phyloP scores from a whole-genome alignment of 192 early-diverging fungal species.

The Coemansia sp. region DNA sequence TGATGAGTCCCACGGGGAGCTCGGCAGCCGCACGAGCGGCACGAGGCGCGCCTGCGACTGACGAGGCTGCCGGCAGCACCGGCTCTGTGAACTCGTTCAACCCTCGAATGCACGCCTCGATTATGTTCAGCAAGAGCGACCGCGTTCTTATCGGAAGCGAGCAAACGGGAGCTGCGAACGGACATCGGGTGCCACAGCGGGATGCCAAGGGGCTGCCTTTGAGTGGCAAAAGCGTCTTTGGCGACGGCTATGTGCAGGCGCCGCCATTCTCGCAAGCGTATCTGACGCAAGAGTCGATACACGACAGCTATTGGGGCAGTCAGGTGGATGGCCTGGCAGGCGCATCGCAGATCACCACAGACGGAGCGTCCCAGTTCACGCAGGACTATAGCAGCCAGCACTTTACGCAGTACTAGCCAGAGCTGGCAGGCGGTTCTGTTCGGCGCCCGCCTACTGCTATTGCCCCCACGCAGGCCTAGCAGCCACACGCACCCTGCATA shows the following conservation, averaged over 20 bases:
- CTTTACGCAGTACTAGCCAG: conserved; percentile 50
- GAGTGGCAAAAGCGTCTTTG: neutral
- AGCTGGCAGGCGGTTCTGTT: neutral
- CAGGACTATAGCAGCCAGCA: conserved; percentile 36
- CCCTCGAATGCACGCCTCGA: conserved; percentile 51
- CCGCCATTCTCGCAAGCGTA: conserved; percentile 38
- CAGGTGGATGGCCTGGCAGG: conserved; percentile 3
- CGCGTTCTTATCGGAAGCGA: conserved; percentile 28
- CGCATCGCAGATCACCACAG: conserved; percentile 18
- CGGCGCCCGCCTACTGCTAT: neutral
- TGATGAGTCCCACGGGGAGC: conserved; percentile 14
- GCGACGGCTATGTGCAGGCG: conserved; percentile 13
- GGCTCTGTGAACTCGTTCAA: conserved; percentile 24
- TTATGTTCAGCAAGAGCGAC: conserved; percentile 55
- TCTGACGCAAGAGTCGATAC: conserved; percentile 34
- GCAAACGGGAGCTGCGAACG: neutral
- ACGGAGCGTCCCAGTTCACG: conserved; percentile 22
- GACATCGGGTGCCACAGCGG: neutral
- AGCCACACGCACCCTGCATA: neutral
- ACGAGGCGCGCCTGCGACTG: neutral
- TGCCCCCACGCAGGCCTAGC: neutral
- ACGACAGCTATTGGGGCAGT: conserved; percentile 9
- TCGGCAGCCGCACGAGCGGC: neutral
- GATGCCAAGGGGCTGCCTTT: neutral
- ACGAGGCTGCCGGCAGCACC: neutral